phyloP scores from a whole-genome alignment of 768 basidiomycete species.

The Leccinum arenicola region DNA sequence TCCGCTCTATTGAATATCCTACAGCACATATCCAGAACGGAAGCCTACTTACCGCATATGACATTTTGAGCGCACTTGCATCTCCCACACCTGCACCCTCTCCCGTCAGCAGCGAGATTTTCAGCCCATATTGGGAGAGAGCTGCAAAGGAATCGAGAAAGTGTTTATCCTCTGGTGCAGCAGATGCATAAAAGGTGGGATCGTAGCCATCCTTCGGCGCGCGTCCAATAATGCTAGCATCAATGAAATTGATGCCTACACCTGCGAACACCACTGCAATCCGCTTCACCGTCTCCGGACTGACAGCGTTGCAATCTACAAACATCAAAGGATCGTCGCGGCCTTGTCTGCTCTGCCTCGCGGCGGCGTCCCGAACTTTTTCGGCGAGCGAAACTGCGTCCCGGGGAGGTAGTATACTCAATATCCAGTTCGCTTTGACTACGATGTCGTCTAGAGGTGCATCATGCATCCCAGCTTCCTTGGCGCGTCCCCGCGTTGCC shows the following conservation, averaged over 20 bases:
- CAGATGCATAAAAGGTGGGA: conserved; percentile 57
- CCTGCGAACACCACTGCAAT: conserved; percentile 46
- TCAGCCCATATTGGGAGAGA: conserved; percentile 44
- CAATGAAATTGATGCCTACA: conserved; percentile 44
- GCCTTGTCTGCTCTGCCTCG: not conserved
- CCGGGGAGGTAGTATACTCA: conserved; percentile 59
- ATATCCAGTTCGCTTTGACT: conserved; percentile 40
- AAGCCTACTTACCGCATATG: conserved; percentile 49
- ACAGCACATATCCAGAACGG: not conserved
- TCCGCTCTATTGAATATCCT: not conserved
- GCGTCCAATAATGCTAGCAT: conserved; percentile 56
- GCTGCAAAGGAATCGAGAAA: conserved; percentile 39
- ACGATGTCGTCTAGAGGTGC: conserved; percentile 37
- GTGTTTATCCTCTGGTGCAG: conserved; percentile 29
- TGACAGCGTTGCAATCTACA: conserved; percentile 60
- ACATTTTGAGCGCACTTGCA: conserved; percentile 64
- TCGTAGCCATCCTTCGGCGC: conserved; percentile 48
- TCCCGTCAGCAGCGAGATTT: conserved; percentile 43
- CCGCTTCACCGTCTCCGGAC: conserved; percentile 44
- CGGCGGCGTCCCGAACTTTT: conserved; percentile 16
- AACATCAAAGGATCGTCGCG: conserved; percentile 33
- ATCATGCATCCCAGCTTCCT: conserved; percentile 49
- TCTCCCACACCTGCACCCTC: conserved; percentile 51
- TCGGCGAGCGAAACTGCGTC: conserved; percentile 47
- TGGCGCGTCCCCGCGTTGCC: conserved; percentile 46